Evolutionary conservation across 2,329 filamentous ascomycete species (phyloP).

Genomic region (Curvularia sp.): DNA sequence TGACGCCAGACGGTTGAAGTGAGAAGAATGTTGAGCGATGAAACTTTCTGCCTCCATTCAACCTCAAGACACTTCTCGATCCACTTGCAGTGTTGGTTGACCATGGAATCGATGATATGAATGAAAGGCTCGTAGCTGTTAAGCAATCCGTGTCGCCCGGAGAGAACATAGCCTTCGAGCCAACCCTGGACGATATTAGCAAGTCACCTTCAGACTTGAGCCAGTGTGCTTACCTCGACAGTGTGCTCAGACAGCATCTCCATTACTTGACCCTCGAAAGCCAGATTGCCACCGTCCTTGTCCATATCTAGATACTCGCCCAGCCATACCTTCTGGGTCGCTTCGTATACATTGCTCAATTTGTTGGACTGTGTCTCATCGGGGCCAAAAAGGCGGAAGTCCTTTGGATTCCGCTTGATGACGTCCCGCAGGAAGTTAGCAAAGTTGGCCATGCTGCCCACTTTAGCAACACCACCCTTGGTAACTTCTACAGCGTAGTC

Average conservation of each 20-base stretch:
- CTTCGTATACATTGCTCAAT: slow-evolving; percentile 72
- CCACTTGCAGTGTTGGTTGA: slow-evolving; percentile 87
- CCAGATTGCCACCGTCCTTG: slow-evolving; percentile 74
- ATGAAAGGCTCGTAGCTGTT: slow-evolving; percentile 87
- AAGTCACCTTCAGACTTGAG: not conserved
- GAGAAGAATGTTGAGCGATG: slow-evolving; percentile 79
- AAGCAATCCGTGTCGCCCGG: slow-evolving; percentile 75
- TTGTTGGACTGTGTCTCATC: slow-evolving; percentile 87
- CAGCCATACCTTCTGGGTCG: slow-evolving; percentile 81
- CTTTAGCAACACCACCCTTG: slow-evolving; percentile 63
- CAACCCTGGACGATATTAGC: slow-evolving; percentile 54
- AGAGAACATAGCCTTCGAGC: slow-evolving; percentile 80
- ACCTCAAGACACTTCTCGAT: slow-evolving; percentile 82
- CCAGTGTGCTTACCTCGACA: slow-evolving; percentile 60
- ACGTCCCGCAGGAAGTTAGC: slow-evolving; percentile 72
- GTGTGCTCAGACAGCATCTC: slow-evolving; percentile 86
- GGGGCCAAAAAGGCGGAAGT: slow-evolving; percentile 78
- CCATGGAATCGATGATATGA: slow-evolving; percentile 84
- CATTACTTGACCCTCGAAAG: slow-evolving; percentile 74
- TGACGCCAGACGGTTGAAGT: slow-evolving; percentile 82
- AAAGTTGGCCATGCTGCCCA: slow-evolving; percentile 74
- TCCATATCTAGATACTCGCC: slow-evolving; percentile 81
- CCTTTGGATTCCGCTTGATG: slow-evolving; percentile 67
- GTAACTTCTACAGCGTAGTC: slow-evolving; percentile 70
- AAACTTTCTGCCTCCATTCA: slow-evolving; percentile 75